A percentile compares a stretch with the other conserved stretches of the same genome.
These are phyloP conservation scores for Paecilomyces variotii DNA, from an alignment of 2,329 filamentous ascomycete species.

Conservation along the genomic window DNA sequence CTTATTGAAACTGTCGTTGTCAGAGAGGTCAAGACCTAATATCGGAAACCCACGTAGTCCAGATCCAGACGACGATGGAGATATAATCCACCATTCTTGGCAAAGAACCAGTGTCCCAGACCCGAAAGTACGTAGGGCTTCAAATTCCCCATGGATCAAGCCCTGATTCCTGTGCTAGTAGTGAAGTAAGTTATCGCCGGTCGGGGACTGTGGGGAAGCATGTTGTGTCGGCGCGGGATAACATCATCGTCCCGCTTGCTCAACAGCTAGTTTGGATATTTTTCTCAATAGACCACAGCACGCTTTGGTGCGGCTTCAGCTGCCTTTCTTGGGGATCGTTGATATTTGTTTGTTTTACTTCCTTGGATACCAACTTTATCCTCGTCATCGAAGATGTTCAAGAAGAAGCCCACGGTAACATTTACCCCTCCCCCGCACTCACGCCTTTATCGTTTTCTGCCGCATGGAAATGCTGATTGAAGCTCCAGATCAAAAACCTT, in stretches of 20 bases:
- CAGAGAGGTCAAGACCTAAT: neutral
- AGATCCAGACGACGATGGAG: neutral
- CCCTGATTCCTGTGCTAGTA: neutral
- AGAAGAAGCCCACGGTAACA: slow-evolving; percentile 53
- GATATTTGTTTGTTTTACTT: neutral
- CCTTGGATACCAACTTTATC: neutral
- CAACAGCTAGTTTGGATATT: neutral
- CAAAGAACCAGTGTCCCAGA: neutral
- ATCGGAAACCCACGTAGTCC: neutral
- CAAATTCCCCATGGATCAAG: too few relatives aligned
- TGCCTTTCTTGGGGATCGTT: neutral
- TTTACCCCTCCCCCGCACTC: slow-evolving; percentile 18
- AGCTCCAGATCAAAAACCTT: slow-evolving; percentile 55
- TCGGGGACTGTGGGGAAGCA: neutral
- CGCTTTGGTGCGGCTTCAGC: neutral
- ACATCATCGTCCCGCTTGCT: neutral
- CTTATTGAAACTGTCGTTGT: neutral
- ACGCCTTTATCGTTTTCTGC: slow-evolving; percentile 4
- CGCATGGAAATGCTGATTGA: slow-evolving; percentile 5
- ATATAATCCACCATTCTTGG: neutral
- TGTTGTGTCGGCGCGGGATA: neutral
- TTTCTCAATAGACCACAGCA: neutral
- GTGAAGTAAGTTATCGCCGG: neutral
- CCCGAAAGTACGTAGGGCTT: neutral
- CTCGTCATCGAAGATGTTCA: slow-evolving; percentile 45